Conservation (phyloP, 768 basidiomycete species). For the Lyophyllum shimeji region DNA sequence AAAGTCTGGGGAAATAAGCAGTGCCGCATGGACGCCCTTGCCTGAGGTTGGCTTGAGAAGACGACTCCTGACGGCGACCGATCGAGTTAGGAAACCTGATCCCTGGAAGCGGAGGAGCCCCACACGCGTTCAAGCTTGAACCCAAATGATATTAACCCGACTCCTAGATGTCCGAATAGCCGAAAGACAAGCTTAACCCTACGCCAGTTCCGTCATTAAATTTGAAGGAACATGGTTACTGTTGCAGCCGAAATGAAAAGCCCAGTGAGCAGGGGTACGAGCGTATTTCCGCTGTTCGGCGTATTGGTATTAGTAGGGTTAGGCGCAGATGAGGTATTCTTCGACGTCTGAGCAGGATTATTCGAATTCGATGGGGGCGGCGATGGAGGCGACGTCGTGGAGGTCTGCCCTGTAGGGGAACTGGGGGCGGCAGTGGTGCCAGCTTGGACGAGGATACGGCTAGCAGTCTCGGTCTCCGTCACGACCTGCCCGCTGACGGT, state of each 20-base stretch:
- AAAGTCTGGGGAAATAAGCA: background rate
- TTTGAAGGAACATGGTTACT: background rate
- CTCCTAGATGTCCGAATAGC: background rate
- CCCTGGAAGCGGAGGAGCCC: background rate
- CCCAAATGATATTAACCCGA: background rate
- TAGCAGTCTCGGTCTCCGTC: slow-evolving; percentile 17
- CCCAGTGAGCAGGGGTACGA: slow-evolving; percentile 10
- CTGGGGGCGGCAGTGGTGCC: slow-evolving; percentile 15
- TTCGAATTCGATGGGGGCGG: slow-evolving; percentile 6
- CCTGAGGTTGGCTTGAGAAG: background rate
- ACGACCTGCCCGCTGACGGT: slow-evolving; percentile 12
- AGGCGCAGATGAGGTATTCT: slow-evolving; percentile 14
- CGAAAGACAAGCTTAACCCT: background rate
- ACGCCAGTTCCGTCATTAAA: background rate
- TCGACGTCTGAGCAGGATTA: slow-evolving; percentile 14
- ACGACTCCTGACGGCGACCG: background rate
- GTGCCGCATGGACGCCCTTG: background rate
- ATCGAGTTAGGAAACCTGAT: background rate
- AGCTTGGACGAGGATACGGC: slow-evolving; percentile 15
- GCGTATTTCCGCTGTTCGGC: background rate
- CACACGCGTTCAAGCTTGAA: background rate
- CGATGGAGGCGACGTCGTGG: background rate
- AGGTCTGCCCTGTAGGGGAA: background rate
- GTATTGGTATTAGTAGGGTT: slow-evolving; percentile 17
- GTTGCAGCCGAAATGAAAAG: slow-evolving; percentile 6